Evolutionary conservation across 257 asterid species (phyloP), one percentile per base, ranked within the genome.

Genomic region (Verbascum thapsus): DNA sequence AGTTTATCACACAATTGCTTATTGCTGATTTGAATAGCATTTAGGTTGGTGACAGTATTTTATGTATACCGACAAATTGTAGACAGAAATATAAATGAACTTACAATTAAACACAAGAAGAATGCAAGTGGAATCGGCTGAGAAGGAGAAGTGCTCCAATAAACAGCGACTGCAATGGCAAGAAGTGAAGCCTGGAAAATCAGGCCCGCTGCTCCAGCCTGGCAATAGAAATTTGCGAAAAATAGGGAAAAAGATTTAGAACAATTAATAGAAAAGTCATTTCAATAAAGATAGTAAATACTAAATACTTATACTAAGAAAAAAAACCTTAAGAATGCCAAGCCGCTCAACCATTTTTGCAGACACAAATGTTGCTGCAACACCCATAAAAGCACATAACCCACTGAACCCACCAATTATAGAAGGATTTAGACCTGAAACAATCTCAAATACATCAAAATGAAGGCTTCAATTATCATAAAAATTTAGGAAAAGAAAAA

Each of bases 191-290:
- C 99, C 81, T 92, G 97, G 54, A 92, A 61, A 59, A 89, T 73
- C 64, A 89, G 80, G 64, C 97, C 97, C 78, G 85, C 96, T 42
- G 97, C 97, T 70, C 97, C 99, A 76, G 99, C 96, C 99, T 92
- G 81, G 70, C 58, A 71, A 53, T 41, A 69, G 62, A 69, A 64
- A 66, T 64, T 52, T 56, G n/a, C 18, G 61, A 53, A 71, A 56
- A 72, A 64, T 60, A 40, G 54, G 63, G 58, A 49, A 20, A 61
- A 64, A 18, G 41, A 34, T 2, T n/a, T 62, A 54, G 19, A 48
- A 44, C 30, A 61, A 67, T 12, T 32, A 32, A 63, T 15, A 38
- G 43, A 58, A 47, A 20, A 35, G 12, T 56, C 32, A 30, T 40
- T 50, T 23, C 30, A 42, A 56, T 9, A 15, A 44, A 59, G 60